A percentile compares a stretch with the other conserved stretches of the same genome.
These are phyloP conservation scores for Aspergillus amoenus DNA, from an alignment of 2,329 filamentous ascomycete species.

Conservation along the genomic window DNA sequence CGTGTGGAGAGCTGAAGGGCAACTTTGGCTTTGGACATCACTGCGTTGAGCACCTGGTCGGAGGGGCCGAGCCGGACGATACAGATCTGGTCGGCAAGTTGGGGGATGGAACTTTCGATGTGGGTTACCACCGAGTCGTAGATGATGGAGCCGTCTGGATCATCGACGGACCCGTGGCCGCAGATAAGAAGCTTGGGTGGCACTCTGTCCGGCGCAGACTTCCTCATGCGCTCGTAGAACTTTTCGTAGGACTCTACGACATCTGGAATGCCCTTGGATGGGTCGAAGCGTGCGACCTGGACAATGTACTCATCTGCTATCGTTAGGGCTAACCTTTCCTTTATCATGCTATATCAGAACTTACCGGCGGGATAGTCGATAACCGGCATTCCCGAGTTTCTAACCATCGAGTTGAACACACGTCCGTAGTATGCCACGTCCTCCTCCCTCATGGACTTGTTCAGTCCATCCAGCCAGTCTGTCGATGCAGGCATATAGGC, in stretches of 20 bases:
- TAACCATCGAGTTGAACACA: conserved; percentile 66
- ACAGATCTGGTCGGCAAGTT: conserved; percentile 66
- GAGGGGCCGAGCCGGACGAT: conserved; percentile 75
- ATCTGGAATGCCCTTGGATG: conserved; percentile 76
- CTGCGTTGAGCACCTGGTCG: conserved; percentile 75
- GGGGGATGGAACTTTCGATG: conserved; percentile 62
- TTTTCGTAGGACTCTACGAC: conserved; percentile 74
- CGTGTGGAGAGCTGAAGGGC: conserved; percentile 77
- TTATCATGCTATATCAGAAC: background rate
- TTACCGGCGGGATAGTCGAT: conserved; percentile 41
- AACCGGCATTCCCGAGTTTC: conserved; percentile 51
- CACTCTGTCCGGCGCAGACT: conserved; percentile 48
- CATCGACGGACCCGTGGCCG: conserved; percentile 77
- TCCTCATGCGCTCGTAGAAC: conserved; percentile 61
- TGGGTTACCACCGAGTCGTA: conserved; percentile 70
- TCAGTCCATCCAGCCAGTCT: conserved; percentile 80
- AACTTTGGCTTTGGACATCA: conserved; percentile 70
- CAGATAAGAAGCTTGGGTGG: conserved; percentile 73
- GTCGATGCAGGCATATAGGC: conserved; percentile 78
- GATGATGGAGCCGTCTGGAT: conserved; percentile 71
- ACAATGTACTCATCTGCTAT: conserved; percentile 69
- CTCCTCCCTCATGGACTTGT: conserved; percentile 71
- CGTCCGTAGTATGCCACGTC: conserved; percentile 72
- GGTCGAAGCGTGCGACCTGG: conserved; percentile 80
- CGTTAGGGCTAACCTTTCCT: background rate